These are phyloP conservation scores for Pseudogymnoascus sp. DNA, from an alignment of 2,329 filamentous ascomycete species.

Conservation along the genomic window DNA sequence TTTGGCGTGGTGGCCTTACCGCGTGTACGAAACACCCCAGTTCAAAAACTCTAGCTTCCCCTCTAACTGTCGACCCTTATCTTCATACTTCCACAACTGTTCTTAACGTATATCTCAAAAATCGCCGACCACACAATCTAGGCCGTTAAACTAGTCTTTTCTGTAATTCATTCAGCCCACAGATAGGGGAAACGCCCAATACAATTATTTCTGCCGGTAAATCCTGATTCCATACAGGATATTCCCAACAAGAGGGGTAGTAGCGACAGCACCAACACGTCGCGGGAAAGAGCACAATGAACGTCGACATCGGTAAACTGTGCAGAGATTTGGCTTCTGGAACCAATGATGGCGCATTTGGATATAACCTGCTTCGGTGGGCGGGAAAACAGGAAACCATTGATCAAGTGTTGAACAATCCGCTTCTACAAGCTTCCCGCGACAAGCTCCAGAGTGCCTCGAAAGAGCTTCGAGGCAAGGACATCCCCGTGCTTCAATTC, in stretches of 20 bases:
- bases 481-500: conserved; percentile 2
- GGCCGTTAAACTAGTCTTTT: neutral
- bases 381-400: neutral
- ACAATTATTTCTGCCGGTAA: neutral
- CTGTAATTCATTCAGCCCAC: neutral
- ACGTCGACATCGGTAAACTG: neutral
- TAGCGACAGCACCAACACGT: neutral
- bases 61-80: neutral
- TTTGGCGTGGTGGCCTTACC: neutral
- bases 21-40: neutral
- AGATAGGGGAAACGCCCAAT: neutral
- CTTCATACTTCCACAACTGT: neutral
- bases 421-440: neutral
- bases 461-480: neutral
- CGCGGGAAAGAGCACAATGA: neutral
- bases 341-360: neutral
- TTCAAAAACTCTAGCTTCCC: neutral
- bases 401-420: neutral
- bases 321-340: neutral
- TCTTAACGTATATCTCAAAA: neutral
- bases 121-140: neutral
- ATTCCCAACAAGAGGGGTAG: neutral
- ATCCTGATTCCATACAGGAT: neutral
- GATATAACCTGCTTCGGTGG: neutral
- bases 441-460: neutral